A percentile compares a stretch with the other conserved stretches of the same genome.
These are phyloP conservation scores for Myxozyma kluyveri DNA, from an alignment of 805 yeast species.

Conservation along the genomic window DNA sequence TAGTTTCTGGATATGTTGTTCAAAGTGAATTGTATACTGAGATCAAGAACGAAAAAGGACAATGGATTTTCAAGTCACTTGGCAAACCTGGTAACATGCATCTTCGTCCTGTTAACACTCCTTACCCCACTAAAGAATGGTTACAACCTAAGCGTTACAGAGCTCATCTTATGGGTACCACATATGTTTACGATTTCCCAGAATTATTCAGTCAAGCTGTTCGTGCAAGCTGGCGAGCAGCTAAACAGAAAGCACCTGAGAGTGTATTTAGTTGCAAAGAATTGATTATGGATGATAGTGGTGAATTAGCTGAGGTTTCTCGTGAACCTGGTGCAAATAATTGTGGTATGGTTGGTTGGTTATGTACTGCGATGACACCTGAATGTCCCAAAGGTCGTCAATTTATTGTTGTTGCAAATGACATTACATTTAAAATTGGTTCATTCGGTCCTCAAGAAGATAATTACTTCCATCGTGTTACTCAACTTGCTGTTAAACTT, in stretches of 20 bases:
- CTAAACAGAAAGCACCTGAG: conserved; percentile 50
- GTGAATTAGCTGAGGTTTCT: conserved; percentile 76
- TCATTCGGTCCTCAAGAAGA: conserved; percentile 98
- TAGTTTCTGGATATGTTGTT: conserved; percentile 92
- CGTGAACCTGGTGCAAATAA: conserved; percentile 96
- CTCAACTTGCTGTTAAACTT: conserved; percentile 81
- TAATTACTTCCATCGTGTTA: conserved; percentile 83
- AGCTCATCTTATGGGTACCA: conserved; percentile 98
- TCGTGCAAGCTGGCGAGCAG: conserved; percentile 71
- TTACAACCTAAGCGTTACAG: conserved; percentile 97
- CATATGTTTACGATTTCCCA: conserved; percentile 98
- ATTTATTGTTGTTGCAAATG: conserved; percentile 90
- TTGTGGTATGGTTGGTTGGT: conserved; percentile 97
- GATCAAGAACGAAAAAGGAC: conserved; percentile 86
- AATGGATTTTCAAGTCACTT: conserved; percentile 94
- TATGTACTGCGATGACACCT: conserved; percentile 85
- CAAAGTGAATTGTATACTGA: conserved; percentile 93
- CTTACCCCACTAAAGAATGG: conserved; percentile 97
- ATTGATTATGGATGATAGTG: conserved; percentile 79
- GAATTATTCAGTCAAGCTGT: conserved; percentile 95
- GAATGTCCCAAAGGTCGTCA: conserved; percentile 97
- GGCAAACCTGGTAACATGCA: conserved; percentile 96
- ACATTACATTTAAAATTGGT: conserved; percentile 96
- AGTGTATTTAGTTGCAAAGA: conserved; percentile 78
- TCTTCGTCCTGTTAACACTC: conserved; percentile 89